phyloP scores from a whole-genome alignment of 1,139 yeast species.

The Kurtzmaniella quercitrusa region DNA sequence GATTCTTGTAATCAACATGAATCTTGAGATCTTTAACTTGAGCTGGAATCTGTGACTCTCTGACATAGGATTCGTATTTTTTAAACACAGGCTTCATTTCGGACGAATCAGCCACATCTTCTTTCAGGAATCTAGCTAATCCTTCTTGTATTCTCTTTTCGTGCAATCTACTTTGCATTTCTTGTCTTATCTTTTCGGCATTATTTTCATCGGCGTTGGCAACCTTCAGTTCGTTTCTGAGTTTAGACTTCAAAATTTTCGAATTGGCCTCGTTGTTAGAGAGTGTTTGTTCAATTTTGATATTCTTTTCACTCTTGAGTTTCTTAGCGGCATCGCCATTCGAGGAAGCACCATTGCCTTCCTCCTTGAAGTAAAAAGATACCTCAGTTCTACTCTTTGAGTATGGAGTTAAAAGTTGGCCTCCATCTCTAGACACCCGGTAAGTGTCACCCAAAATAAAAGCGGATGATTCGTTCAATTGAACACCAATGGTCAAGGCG shows the following conservation, averaged over 20 bases:
- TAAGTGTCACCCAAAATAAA: slow-evolving; percentile 81
- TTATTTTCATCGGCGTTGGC: slow-evolving; percentile 63
- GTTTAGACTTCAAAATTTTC: slow-evolving; percentile 70
- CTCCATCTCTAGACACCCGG: slow-evolving; percentile 53
- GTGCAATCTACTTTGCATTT: slow-evolving; percentile 77
- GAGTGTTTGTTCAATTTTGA: slow-evolving; percentile 28
- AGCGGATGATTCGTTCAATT: slow-evolving; percentile 56
- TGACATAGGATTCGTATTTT: slow-evolving; percentile 87
- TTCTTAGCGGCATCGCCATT: slow-evolving; percentile 15
- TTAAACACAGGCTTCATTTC: slow-evolving; percentile 77
- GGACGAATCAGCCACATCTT: slow-evolving; percentile 63
- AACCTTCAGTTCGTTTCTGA: slow-evolving; percentile 69
- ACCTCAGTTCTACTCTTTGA: slow-evolving; percentile 71
- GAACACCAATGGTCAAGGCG: slow-evolving; percentile 75
- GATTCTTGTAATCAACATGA: slow-evolving; percentile 83
- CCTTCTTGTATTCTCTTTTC: slow-evolving; percentile 87
- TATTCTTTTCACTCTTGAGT: slow-evolving; percentile 30
- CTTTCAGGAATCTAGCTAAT: slow-evolving; percentile 66
- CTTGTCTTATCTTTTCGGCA: slow-evolving; percentile 77
- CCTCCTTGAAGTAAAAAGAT: slow-evolving; percentile 83
- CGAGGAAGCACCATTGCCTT: slow-evolving; percentile 17
- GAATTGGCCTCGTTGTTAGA: slow-evolving; percentile 37
- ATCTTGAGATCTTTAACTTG: slow-evolving; percentile 80
- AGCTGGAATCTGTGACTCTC: slow-evolving; percentile 87
- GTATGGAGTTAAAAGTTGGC: slow-evolving; percentile 67